phyloP scores from a whole-genome alignment of 2,329 filamentous ascomycete genomes.

The Fusarium pseudoanthophilum region DNA sequence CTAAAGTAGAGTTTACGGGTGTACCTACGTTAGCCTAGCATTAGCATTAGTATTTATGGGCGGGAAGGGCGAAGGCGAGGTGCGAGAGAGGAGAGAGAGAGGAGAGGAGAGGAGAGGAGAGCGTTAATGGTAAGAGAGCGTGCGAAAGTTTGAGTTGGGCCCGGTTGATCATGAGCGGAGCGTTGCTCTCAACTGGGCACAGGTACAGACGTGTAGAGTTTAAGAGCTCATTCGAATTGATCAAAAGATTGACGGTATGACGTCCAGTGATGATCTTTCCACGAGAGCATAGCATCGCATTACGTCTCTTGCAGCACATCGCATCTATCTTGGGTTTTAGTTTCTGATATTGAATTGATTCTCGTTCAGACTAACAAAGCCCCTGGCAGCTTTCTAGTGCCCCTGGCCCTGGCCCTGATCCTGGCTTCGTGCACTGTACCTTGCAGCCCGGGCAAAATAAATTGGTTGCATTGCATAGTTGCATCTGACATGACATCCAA shows the following conservation, averaged over 20 bases:
- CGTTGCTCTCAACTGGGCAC: constrained; percentile 8
- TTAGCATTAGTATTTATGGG: constrained; percentile 15
- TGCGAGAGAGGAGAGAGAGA: neutral
- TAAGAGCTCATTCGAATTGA: constrained; percentile 10
- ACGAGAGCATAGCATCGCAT: constrained; percentile 9
- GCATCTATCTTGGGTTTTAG: neutral
- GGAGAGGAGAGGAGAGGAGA: neutral
- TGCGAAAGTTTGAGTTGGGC: constrained; percentile 27
- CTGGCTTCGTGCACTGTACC: constrained; percentile 14
- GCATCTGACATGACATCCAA: constrained; percentile 6
- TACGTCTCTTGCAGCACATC: constrained; percentile 2
- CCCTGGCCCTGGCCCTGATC: neutral
- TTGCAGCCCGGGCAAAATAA: constrained; percentile 20
- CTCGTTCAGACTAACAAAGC: neutral
- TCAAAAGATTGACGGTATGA: constrained; percentile 11
- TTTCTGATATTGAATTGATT: constrained; percentile 2
- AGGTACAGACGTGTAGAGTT: constrained; percentile 1
- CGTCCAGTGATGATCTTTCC: constrained; percentile 14
- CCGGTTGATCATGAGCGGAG: constrained; percentile 13
- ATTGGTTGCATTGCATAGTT: constrained; percentile 34
- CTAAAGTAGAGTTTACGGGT: constrained; percentile 37
- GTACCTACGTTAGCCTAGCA: constrained; percentile 37
- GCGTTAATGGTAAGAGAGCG: neutral
- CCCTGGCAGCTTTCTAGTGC: neutral
- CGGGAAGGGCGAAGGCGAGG: constrained; percentile 15